Evolutionary conservation across 2,329 filamentous ascomycete species (phyloP).

Genomic region (Fusarium nanum): DNA sequence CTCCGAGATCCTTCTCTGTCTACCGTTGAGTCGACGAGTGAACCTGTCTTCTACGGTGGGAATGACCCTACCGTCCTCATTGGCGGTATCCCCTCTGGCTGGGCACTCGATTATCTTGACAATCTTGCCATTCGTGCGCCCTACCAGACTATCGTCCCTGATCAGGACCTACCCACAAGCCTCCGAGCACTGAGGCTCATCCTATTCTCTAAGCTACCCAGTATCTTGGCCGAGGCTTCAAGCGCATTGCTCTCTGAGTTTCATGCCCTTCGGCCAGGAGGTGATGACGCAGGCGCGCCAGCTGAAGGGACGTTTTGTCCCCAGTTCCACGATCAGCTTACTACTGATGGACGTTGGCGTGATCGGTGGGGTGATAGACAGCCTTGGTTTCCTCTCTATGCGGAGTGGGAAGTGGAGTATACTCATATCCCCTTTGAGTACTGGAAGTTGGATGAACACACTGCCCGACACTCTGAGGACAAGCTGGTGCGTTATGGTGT

Average conservation of each 20-base stretch:
- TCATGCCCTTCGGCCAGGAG: background rate
- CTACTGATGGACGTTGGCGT: background rate
- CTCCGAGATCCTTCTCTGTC: background rate
- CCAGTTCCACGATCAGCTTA: background rate
- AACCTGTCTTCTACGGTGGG: background rate
- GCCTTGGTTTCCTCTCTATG: constrained; percentile 53
- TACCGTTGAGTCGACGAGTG: constrained; percentile 30
- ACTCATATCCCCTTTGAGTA: constrained; percentile 51
- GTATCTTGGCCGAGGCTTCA: background rate
- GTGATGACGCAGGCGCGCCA: background rate
- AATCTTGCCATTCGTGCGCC: constrained; percentile 10
- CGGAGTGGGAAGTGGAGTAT: constrained; percentile 59
- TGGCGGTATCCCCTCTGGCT: background rate
- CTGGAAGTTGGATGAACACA: constrained; percentile 49
- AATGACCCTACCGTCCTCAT: background rate
- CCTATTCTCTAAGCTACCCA: background rate
- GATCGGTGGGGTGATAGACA: background rate
- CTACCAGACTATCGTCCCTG: background rate
- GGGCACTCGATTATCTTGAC: background rate
- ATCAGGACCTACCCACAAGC: background rate
- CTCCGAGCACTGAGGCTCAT: rapidly evolving
- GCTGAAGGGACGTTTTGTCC: background rate
- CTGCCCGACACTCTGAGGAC: constrained; percentile 17
- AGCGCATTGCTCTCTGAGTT: background rate
- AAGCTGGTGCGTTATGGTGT: background rate